phyloP scores from a whole-genome alignment of 78 protist genomes.

The Protostelium mycophagum region DNA sequence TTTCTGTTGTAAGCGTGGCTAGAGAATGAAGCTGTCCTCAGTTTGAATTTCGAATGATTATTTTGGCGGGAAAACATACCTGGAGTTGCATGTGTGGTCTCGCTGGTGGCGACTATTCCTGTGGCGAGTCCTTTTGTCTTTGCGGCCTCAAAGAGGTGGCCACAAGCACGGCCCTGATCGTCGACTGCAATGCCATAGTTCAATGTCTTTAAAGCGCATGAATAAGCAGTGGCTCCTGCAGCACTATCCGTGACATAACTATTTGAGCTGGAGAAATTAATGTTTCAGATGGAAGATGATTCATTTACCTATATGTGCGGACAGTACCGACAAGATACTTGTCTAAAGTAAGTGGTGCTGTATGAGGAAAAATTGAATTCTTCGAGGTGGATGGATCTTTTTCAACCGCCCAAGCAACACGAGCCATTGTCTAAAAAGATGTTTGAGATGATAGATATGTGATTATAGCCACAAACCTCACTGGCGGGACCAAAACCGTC shows the following conservation, averaged over 20 bases:
- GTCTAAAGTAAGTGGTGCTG: slow-evolving; percentile 24
- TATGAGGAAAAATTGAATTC: neutral
- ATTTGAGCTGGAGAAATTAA: neutral
- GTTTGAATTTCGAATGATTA: neutral
- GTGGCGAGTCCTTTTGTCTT: slow-evolving; percentile 26
- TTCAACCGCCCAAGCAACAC: neutral
- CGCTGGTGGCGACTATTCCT: slow-evolving; percentile 59
- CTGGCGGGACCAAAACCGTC: slow-evolving; percentile 24
- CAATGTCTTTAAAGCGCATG: slow-evolving; percentile 47
- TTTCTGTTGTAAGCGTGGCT: slow-evolving; percentile 21
- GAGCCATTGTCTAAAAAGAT: slow-evolving; percentile 13
- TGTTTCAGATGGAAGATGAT: neutral
- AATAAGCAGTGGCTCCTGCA: slow-evolving; percentile 77
- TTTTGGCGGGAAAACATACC: neutral
- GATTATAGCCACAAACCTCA: neutral
- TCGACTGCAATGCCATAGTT: slow-evolving; percentile 66
- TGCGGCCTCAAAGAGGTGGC: slow-evolving; percentile 68
- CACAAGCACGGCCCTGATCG: slow-evolving; percentile 14
- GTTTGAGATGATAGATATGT: neutral
- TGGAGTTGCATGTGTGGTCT: slow-evolving; percentile 77
- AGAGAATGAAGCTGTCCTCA: slow-evolving; percentile 10
- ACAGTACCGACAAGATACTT: slow-evolving; percentile 24
- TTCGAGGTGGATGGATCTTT: neutral
- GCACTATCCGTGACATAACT: slow-evolving; percentile 66
- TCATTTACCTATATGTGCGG: neutral